Evolutionary conservation across 73 alveolate genomes (phyloP).

Genomic region (Tetrahymena malaccensis): DNA sequence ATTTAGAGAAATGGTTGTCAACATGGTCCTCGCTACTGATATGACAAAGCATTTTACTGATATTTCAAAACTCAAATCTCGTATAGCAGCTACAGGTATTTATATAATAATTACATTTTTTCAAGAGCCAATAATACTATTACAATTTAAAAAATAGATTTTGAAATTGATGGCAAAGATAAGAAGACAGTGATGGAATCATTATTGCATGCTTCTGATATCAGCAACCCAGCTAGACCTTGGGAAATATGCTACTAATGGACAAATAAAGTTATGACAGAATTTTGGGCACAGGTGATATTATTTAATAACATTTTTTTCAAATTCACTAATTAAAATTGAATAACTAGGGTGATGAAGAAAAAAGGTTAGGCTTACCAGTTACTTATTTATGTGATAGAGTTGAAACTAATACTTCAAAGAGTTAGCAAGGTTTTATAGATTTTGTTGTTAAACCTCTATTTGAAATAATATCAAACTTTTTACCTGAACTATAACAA

Average conservation of each 20-base stretch:
- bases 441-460: constrained; percentile 79
- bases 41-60: constrained; percentile 65
- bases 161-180: constrained; percentile 48
- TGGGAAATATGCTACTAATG: constrained; percentile 55
- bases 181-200: constrained; percentile 59
- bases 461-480: constrained; percentile 32
- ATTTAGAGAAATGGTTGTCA: constrained; percentile 55
- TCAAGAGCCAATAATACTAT: no score
- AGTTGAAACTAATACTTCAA: constrained; percentile 75
- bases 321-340: background rate
- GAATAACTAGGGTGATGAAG: constrained; percentile 79
- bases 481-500: constrained; percentile 6
- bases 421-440: constrained; percentile 85
- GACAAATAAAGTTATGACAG: constrained; percentile 67
- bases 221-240: constrained; percentile 71
- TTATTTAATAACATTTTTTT: background rate
- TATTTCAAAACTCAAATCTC: background rate
- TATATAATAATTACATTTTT: no score
- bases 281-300: constrained; percentile 42
- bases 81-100: background rate
- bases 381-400: constrained; percentile 86
- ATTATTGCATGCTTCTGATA: constrained; percentile 72
- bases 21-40: constrained; percentile 73
- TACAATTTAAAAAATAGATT: constrained; percentile 38
- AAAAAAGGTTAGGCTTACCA: constrained; percentile 78